Evolutionary conservation across 23 red algal species (phyloP), one percentile per base, ranked within the genome.

Genomic region (Gracilariopsis chorda): DNA sequence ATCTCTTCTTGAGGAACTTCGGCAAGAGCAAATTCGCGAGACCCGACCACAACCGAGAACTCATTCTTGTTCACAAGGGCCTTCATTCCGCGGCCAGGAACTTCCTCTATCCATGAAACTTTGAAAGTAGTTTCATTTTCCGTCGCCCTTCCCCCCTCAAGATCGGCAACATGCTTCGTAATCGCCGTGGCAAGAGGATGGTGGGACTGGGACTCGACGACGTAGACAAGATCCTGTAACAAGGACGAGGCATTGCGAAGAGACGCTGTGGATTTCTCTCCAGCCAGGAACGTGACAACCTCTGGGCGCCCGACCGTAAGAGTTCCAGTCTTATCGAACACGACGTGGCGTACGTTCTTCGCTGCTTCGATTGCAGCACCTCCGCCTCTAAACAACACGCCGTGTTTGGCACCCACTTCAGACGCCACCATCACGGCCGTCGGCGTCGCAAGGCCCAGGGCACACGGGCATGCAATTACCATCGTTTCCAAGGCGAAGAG

Each of bases 381-480:
- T 33, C 94, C 89, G 9, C 88, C 86, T n/a, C 90, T 84, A 52
- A 98, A 86, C 60, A 98, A 83, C 23, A 98, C 47, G 25, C 92
- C 92, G 2, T 57, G 71, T 9, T 77, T 51, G 16, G 90, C 84
- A 2, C 87, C 93, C 28, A 99, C 83, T 57, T 87, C 88, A 2
- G 90, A 92, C 29, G 93, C 93, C 24, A 95, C 93, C 93, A 99
- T 95, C 0, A 99, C 91, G 37, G 87, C 97, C 6, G 97, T 95
- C 33, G 97, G 97, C 34, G 97, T 99, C 25, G 97, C 97, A 13
- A 99, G 92, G 23, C 97, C 97, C 44, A 99, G 71, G 20, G 97
- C 93, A 77, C 97, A 99, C 16, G 97, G 97, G 51, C 97, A 99
- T 19, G 97, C 97, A 67, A 99, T 95, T 30, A 96, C 93, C 85